Evolutionary conservation across 2,329 filamentous ascomycete genomes (phyloP), one percentile per base, ranked within the genome.

Genomic region (Aureobasidium leucospermi): DNA sequence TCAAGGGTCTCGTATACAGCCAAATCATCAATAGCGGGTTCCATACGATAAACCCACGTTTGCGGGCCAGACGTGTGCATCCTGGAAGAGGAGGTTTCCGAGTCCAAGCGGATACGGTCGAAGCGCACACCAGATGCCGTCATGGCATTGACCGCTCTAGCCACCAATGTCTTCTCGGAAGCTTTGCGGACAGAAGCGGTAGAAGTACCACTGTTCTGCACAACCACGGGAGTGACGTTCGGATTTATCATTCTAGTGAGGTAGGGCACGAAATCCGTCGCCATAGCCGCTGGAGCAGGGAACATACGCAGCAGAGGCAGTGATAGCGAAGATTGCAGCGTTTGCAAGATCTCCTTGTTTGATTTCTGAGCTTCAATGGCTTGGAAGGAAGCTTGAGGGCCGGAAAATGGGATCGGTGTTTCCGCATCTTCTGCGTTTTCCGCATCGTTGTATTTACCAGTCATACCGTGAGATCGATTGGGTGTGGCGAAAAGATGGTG

Each of bases 121-220:
- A 97, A 87, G 2, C 82, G 81, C 15, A 97, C 84, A 15, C 91
- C 89, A 13, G 93, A 81, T 16, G 90, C 89, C n/a, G 84, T 81
- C 79, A 99, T 88, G 0, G 92, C 86, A 63, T 87, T 83, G 0
- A 94, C 89, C 0, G 92, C 89, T 31, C 89, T 82, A 66, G 81
- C 81, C 13, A 99, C 88, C 73, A 96, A 89, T 11, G 75, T 78
- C 66, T 90, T 91, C 70, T 99, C 94, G 1, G 80, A 82, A 39
- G 96, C 90, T 70, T 90, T 93, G 41, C 94, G 85, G 1, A 99
- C 93, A 65, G 89, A 95, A 0, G 93, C 93, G 6, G 86, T 86
- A 23, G 60, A 64, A 34, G 70, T 65, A 45, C 72, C 66, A 41
- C 70, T 72, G 47, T 69, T 67, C n/a, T 85, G 83, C 1, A 97